Evolutionary conservation across 768 basidiomycete species (phyloP).

Genomic region (Pleurotus salmoneostramineus): DNA sequence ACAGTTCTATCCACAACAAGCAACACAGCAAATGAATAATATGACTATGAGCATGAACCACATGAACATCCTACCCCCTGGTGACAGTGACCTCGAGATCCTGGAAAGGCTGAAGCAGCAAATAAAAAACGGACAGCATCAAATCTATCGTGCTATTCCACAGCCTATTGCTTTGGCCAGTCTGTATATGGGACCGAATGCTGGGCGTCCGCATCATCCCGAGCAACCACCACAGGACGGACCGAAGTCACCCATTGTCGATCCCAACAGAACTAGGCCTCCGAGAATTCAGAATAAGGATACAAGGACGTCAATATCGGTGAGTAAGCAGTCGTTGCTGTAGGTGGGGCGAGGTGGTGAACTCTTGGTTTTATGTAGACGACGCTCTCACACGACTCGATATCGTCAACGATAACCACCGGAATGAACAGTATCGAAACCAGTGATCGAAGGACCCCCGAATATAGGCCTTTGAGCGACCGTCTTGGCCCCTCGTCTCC

Average conservation of each 20-base stretch:
- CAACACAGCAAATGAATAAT: slow-evolving; percentile 11
- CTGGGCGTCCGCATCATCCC: slow-evolving; percentile 16
- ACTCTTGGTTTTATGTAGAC: too few relatives aligned
- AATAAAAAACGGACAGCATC: slow-evolving; percentile 72
- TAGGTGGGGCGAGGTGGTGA: too few relatives aligned
- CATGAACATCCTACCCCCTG: slow-evolving; percentile 36
- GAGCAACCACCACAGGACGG: slow-evolving; percentile 19
- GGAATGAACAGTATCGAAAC: too few relatives aligned
- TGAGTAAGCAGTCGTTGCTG: neutral
- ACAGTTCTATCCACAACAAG: slow-evolving; percentile 19
- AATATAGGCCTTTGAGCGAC: neutral
- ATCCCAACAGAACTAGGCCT: slow-evolving; percentile 17
- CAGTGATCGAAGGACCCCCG: neutral
- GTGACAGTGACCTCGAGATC: slow-evolving; percentile 66
- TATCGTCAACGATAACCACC: too few relatives aligned
- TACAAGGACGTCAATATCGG: slow-evolving; percentile 1
- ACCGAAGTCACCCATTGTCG: slow-evolving; percentile 16
- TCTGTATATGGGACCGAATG: slow-evolving; percentile 56
- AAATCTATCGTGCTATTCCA: slow-evolving; percentile 63
- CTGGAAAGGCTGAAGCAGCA: slow-evolving; percentile 71
- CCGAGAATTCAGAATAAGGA: slow-evolving; percentile 25
- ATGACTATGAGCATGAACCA: too few relatives aligned
- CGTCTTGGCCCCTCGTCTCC: slow-evolving; percentile 10
- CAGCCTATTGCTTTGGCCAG: slow-evolving; percentile 61
- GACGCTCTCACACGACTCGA: too few relatives aligned